Evolutionary conservation across 106 monocot species (phyloP).

Genomic region (Apostasia ramifera): DNA sequence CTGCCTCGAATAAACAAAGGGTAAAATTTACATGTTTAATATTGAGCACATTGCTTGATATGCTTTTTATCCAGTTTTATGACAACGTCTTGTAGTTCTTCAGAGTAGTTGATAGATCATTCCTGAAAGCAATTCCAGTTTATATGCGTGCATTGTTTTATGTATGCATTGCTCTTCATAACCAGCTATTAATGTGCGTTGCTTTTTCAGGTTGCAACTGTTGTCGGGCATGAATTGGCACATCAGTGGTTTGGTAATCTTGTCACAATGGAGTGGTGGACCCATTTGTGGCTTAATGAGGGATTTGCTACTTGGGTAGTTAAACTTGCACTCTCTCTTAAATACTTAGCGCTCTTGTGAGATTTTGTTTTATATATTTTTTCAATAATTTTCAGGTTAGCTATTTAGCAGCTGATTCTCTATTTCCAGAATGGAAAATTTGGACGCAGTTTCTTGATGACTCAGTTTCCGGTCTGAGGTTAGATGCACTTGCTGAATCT

Average conservation of each 20-base stretch:
- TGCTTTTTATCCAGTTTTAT: no score
- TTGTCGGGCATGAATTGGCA: conserved; percentile 94
- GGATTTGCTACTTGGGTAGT: conserved; percentile 98
- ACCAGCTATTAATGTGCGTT: neutral
- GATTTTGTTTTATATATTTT: neutral
- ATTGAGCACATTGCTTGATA: neutral
- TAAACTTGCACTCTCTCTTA: neutral
- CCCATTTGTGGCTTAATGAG: conserved; percentile 98
- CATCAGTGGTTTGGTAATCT: conserved; percentile 99
- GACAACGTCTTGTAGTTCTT: no score
- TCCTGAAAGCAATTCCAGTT: no score
- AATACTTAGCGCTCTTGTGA: neutral
- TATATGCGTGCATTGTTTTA: no score
- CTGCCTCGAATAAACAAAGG: conserved; percentile 76
- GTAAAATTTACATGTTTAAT: conserved; percentile 21
- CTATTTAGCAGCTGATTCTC: conserved; percentile 72
- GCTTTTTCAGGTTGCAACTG: conserved; percentile 61
- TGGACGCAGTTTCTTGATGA: conserved; percentile 98
- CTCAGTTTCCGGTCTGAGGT: conserved; percentile 54
- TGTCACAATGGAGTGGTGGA: conserved; percentile 99
- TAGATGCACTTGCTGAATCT: conserved; percentile 88
- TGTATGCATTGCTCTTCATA: no score
- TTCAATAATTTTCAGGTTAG: conserved; percentile 50
- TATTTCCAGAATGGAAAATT: conserved; percentile 90
- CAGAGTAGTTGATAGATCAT: no score